Base-by-base conservation (phyloP, 208 protist genomes). In the Vickermania ingenoplastis region DNA sequence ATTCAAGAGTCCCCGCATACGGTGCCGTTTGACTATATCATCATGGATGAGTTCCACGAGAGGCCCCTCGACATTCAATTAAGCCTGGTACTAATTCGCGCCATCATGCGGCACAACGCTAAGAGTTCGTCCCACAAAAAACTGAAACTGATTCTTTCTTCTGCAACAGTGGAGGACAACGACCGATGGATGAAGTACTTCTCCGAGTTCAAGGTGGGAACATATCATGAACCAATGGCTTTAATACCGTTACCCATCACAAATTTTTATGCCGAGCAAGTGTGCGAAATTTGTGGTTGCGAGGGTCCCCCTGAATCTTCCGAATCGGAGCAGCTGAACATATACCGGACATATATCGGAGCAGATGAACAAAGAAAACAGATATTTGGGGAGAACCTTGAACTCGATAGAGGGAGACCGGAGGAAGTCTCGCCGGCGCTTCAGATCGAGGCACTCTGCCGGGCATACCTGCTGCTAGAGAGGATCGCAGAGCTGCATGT, bases 11-110 rank as follows among this genome's bases (percentile, higher is more conserved):
- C 57, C 60, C 75, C 79, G 17, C 65, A 86, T 25, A n/a, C n/a
- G n/a, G 48, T 86, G 57, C 65, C 65, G 13, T 75, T 96, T 63
- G 91, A 83, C 13, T 88, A 96, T 69, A 75, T 96, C 54, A 89
- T 97, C 57, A 75, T 97, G 48, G 93, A 97, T 61, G 93, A 97
- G 66, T 90, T 96, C 53, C 94, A 97, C 68, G 94, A 97, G 76
- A 75, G 94, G 25, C 98, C 95, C 2, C 83, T 99, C 0, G 89
- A 97, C 59, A 81, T 83, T n/a, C 90, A 97, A 70, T 78, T 97
- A 14, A 79, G 95, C 17, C 62, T 97, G 28, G 65, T 92, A 14
- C 63, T 97, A 48, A 70, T 97, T 36, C 93, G 93, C 70, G 53
- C 96, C 27, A 71, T 76, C 52, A 76, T 91, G 53, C 51, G 63